phyloP scores from a whole-genome alignment of 2,329 filamentous ascomycete genomes.

The Eutypella sp. region DNA sequence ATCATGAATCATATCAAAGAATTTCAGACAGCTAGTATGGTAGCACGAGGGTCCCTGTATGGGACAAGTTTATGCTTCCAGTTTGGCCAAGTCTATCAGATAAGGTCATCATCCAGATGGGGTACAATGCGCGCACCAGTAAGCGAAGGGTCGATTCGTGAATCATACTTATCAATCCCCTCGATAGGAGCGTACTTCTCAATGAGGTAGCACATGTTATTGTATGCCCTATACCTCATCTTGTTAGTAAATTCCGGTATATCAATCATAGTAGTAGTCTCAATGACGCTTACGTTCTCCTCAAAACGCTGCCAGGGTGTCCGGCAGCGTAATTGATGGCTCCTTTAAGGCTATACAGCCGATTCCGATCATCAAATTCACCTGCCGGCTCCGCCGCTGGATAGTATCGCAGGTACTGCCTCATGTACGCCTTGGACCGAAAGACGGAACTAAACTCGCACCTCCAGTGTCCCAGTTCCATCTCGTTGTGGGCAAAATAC shows the following conservation, averaged over 20 bases:
- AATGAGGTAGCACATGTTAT: conserved; percentile 31
- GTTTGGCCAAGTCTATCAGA: too few species aligned
- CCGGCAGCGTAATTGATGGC: conserved; percentile 15
- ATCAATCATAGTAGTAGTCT: neutral
- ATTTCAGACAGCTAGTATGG: too few species aligned
- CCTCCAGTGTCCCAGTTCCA: conserved; percentile 12
- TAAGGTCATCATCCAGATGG: too few species aligned
- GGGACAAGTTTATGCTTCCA: too few species aligned
- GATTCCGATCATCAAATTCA: conserved; percentile 16
- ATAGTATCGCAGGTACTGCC: conserved; percentile 6
- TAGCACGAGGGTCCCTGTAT: too few species aligned
- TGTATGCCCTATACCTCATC: conserved; percentile 24
- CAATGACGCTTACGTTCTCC: conserved; percentile 17
- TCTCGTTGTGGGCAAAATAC: conserved; percentile 14
- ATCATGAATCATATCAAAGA: too few species aligned
- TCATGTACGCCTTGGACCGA: conserved; percentile 8
- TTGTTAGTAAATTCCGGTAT: neutral
- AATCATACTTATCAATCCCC: conserved; percentile 25
- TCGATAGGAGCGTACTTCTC: conserved; percentile 31
- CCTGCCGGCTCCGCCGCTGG: conserved; percentile 13
- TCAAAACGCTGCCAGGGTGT: conserved; percentile 16
- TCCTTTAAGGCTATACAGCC: conserved; percentile 14
- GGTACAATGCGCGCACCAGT: too few species aligned
- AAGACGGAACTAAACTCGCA: conserved; percentile 10
- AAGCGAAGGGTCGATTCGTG: too few species aligned